Conservation (phyloP, 2,329 filamentous ascomycete genomes). For the Fusarium sp. region DNA sequence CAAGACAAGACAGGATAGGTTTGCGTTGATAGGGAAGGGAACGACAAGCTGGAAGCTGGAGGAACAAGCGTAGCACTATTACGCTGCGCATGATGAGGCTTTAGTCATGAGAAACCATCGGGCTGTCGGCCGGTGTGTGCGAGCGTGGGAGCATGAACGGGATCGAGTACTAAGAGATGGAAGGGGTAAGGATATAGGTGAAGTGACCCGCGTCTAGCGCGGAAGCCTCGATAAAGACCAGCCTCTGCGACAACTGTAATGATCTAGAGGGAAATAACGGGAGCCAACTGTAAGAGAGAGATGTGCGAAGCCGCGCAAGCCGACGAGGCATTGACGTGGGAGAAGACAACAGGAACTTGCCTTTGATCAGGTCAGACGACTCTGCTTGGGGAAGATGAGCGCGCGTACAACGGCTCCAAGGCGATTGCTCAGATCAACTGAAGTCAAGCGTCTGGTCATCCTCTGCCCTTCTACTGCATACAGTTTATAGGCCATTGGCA, state of each 20-base stretch:
- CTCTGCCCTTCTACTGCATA: slow-evolving; percentile 11
- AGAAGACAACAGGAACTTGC: slow-evolving; percentile 19
- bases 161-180: slow-evolving; percentile 12
- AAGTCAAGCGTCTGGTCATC: slow-evolving; percentile 8
- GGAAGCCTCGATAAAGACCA: slow-evolving; percentile 6
- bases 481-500: slow-evolving; percentile 5
- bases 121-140: slow-evolving; percentile 29
- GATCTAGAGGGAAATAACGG: neutral
- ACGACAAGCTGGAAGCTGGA: neutral
- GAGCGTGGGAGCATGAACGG: slow-evolving; percentile 21
- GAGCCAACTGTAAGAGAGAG: neutral
- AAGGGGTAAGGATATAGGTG: slow-evolving; percentile 14
- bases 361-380: slow-evolving; percentile 1
- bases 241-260: neutral
- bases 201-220: slow-evolving; percentile 37
- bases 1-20: slow-evolving; percentile 6
- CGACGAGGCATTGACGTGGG: neutral
- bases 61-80: slow-evolving; percentile 31
- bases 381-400: neutral
- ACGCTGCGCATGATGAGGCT: slow-evolving; percentile 21
- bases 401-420: slow-evolving; percentile 4
- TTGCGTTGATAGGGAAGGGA: slow-evolving; percentile 1
- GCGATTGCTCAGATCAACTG: neutral
- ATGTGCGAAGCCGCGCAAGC: neutral
- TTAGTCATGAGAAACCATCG: slow-evolving; percentile 44